Conservation (phyloP, 2,329 filamentous ascomycete genomes). For the Paraphaeosphaeria sporulosa region DNA sequence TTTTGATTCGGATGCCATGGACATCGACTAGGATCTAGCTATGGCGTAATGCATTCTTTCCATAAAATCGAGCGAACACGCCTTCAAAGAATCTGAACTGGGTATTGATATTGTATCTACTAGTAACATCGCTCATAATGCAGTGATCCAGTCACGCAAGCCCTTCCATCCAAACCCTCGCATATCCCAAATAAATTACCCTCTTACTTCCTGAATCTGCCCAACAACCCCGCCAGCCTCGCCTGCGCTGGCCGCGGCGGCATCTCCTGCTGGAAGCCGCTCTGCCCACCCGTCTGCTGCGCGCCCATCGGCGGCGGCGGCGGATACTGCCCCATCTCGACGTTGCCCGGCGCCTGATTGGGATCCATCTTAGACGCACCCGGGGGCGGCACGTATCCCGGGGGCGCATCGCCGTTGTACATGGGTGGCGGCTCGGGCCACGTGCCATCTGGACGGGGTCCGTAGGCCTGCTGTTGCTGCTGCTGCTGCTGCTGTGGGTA, state of each 20-base stretch:
- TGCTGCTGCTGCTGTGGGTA: constrained; percentile 28
- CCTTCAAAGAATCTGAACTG: background rate
- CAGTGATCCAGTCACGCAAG: constrained; percentile 42
- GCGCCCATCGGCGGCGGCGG: constrained; percentile 25
- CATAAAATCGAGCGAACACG: background rate
- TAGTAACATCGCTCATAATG: constrained; percentile 14
- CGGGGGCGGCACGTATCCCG: constrained; percentile 42
- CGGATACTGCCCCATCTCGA: constrained; percentile 41
- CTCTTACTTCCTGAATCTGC: constrained; percentile 35
- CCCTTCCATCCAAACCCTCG: background rate
- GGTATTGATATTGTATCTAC: constrained; percentile 19
- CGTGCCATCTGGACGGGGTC: constrained; percentile 31
- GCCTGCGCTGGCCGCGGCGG: constrained; percentile 41
- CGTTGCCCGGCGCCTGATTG: constrained; percentile 26
- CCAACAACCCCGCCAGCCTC: constrained; percentile 40
- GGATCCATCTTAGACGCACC: constrained; percentile 41
- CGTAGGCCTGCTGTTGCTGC: constrained; percentile 28
- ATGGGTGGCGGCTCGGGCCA: constrained; percentile 44
- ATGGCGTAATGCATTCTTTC: background rate
- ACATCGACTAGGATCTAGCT: constrained; percentile 60
- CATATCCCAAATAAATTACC: background rate
- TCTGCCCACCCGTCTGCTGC: constrained; percentile 37
- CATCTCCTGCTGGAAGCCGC: constrained; percentile 27
- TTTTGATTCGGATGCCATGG: constrained; percentile 70
- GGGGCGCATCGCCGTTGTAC: constrained; percentile 47